Base-by-base conservation (phyloP, 129 eudicot genomes). In the Solidago caesia region DNA sequence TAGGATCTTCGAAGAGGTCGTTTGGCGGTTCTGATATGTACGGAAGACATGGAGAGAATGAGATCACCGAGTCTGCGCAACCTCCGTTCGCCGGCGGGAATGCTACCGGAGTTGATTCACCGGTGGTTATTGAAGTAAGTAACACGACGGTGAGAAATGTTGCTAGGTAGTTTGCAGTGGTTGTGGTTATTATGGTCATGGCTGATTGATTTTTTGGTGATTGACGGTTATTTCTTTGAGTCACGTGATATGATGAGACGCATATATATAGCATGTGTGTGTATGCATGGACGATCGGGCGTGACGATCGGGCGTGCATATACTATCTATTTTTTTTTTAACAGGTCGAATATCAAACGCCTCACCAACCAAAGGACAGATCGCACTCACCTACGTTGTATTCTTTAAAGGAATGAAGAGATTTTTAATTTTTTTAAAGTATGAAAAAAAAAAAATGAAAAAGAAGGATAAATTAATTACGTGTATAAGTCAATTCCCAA, bases 41-140 rank as follows among this genome's bases (percentile, higher is more conserved):
- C 0, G 96, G 87, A 39, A 86, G 96, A 60, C 96, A 89, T 7
- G 76, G 71, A 2, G 96, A 89, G 75, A 89, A 82, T 26, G 75
- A 56, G 77, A 86, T 84, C 44, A 89, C 87, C 25, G 81, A 77
- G 78, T 84, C 91, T 42, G 87, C 77, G 65, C 96, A 86, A 68
- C 79, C 76, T 29, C 72, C 71, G 0, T 44, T 46, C 8, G 68
- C 26, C 26, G 83, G 80, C 2, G 82, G 46, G 5, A 64, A 64
- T 33, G 84, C 62, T 5, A 84, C 72, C 52, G 77, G 72, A n/a
- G 84, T 46, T 4, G 51, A 68, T 6, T 64, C 65, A 44, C 61
- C 29, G 72, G 78, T 56, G 76, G 86, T 43, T 52, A 80, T 44
- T 47, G 56, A 56, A 47, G 42, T 2, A 64, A 65, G 44, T 41